A percentile compares a stretch with the other conserved stretches of the same genome.
phyloP scores from a whole-genome alignment of 2,329 filamentous ascomycete genomes.

The Ilyonectria robusta region DNA sequence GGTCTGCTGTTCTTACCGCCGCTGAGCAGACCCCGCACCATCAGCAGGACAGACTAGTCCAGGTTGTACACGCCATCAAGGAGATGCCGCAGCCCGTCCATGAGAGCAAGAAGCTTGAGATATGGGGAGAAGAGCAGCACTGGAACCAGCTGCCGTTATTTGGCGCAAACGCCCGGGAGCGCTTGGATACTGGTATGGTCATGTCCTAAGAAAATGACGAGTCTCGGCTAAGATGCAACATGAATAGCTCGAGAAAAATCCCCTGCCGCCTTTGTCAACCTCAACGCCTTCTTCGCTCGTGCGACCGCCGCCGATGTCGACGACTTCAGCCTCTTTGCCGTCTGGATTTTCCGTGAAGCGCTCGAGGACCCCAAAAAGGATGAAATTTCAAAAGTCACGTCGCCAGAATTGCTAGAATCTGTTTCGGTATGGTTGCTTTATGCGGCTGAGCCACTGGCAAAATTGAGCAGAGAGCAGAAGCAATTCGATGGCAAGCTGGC shows the following conservation, averaged over 20 bases:
- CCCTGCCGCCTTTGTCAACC: constrained; percentile 24
- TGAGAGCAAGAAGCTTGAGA: constrained; percentile 28
- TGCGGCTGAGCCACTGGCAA: constrained; percentile 1
- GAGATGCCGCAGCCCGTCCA: constrained; percentile 25
- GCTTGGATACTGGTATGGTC: constrained; percentile 34
- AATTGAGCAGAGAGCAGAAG: constrained; percentile 7
- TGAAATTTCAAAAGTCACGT: constrained; percentile 8
- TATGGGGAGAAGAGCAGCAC: constrained; percentile 37
- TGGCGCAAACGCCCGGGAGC: constrained; percentile 32
- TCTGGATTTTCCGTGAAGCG: constrained; percentile 37
- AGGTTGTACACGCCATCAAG: constrained; percentile 39
- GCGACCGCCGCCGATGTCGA: constrained; percentile 26
- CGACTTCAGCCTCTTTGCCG: constrained; percentile 36
- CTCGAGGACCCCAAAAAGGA: constrained; percentile 35
- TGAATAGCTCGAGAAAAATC: constrained; percentile 33
- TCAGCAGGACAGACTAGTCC: constrained; percentile 41
- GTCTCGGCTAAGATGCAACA: background rate
- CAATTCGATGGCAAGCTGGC: constrained; percentile 43
- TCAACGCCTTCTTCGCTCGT: constrained; percentile 39
- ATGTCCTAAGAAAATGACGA: background rate
- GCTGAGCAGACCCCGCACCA: constrained; percentile 40
- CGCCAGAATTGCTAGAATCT: constrained; percentile 19
- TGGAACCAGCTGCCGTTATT: constrained; percentile 41
- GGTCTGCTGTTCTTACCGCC: constrained; percentile 34
- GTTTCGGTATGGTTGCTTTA: constrained; percentile 36